Evolutionary conservation across 176 grass and related monocot species (phyloP), one percentile per base, ranked within the genome.

Genomic region (Alopecurus myosuroides): DNA sequence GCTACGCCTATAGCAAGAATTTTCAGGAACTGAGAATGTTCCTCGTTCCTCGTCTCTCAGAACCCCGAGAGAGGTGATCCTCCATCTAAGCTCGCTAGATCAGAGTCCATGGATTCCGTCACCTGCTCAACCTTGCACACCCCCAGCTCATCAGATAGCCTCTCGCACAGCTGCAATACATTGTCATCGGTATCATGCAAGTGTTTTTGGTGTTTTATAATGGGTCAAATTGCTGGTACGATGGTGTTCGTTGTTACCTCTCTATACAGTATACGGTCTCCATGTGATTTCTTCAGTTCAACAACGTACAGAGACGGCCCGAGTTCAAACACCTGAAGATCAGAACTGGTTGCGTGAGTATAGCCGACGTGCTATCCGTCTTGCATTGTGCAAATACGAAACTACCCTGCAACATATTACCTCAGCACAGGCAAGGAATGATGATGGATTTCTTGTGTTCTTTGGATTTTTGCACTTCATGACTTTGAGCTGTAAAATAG

Each of bases 271-370:
- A 52, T 77, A 79, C 85, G 62, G 37, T 98, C 93, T 51, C 95
- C 95, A 71, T 91, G 82, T 39, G 87, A 83, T 75, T 95, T 98
- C 77, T 85, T 85, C 28, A 95, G 70, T 64, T 98, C 96, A 12
- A 95, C 93, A 13, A 95, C 88, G 64, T 95, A 90, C 26, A 98
- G 40, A 78, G 91, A 87, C 44, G 91, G 81, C 75, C 84, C 88
- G 46, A 98, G 91, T 83, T 94, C 93, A 92, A 95, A 98, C 28
- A 95, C 90, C 95, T 98, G 83, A 2, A 70, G 25, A 76, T 49
- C 82, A 69, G 22, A 71, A 70, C 2, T 61, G 25, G 51, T 41
- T 52, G 31, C 17, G 45, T 84, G 56, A 88, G 72, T 50, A 74
- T 33, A 63, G 57, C 40, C 63, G 35, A 55, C 13, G 37, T 52